Percentiles rank a stretch among this genome's conserved stretches.
Evolutionary conservation across 768 basidiomycete genomes (phyloP).

Genomic region (Lentinula sp.): DNA sequence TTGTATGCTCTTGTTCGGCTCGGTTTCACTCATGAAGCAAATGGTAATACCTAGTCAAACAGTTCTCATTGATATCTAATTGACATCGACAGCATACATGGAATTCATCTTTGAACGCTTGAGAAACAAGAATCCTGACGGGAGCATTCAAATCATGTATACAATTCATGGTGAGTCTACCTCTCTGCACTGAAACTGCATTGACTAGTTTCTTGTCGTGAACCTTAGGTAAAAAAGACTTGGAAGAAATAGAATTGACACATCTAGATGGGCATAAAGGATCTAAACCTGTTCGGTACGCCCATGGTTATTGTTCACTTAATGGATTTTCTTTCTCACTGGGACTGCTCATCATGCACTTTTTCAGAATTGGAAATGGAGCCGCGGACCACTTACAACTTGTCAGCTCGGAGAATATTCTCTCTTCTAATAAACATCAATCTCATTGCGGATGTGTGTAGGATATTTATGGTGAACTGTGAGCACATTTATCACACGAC

Average conservation of each 20-base stretch:
- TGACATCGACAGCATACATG: conserved; percentile 59
- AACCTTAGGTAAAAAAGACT: conserved; percentile 59
- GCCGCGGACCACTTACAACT: conserved; percentile 92
- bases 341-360: too few species aligned
- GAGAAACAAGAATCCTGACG: conserved; percentile 81
- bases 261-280: conserved; percentile 90
- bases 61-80: not conserved
- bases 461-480: conserved; percentile 98
- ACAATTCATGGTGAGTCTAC: conserved; percentile 72
- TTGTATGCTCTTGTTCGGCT: conserved; percentile 91
- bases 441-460: conserved; percentile 20
- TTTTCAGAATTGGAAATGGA: conserved; percentile 80
- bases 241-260: conserved; percentile 76
- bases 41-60: conserved; percentile 41
- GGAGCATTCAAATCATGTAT: conserved; percentile 95
- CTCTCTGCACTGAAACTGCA: not conserved
- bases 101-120: conserved; percentile 86
- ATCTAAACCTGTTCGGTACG: conserved; percentile 68
- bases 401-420: conserved; percentile 27
- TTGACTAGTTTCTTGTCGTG: not conserved
- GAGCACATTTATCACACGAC: conserved; percentile 15
- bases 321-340: not conserved
- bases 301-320: not conserved
- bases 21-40: conserved; percentile 91
- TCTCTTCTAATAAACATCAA: not conserved